phyloP scores from a whole-genome alignment of 1,139 yeast species.

The Yamadazyma sp. region DNA sequence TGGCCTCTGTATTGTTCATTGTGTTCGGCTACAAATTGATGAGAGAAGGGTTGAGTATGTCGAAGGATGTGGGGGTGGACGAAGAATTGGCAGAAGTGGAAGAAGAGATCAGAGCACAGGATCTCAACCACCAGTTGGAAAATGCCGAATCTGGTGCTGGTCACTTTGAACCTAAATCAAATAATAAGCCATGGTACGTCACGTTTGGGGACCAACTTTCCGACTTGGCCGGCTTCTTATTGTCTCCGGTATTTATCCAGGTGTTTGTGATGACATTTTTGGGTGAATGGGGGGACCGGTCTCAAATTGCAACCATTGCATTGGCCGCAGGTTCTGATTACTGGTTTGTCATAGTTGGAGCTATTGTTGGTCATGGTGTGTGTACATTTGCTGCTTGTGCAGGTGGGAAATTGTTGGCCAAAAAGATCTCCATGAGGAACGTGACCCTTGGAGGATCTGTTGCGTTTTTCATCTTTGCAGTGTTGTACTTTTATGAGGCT shows the following conservation, averaged over 20 bases:
- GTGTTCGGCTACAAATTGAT: constrained; percentile 80
- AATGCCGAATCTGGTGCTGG: constrained; percentile 55
- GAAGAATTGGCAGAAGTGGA: constrained; percentile 97
- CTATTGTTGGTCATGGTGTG: constrained; percentile 84
- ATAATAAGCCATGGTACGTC: constrained; percentile 23
- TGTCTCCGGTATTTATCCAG: constrained; percentile 92
- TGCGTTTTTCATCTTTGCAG: constrained; percentile 80
- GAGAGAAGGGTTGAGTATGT: constrained; percentile 80
- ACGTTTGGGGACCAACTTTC: constrained; percentile 35
- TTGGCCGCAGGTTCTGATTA: constrained; percentile 97
- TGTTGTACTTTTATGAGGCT: constrained; percentile 76
- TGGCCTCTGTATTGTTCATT: constrained; percentile 78
- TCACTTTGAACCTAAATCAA: constrained; percentile 9
- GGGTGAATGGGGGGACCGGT: constrained; percentile 99
- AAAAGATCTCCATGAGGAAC: constrained; percentile 85
- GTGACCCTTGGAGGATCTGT: constrained; percentile 89
- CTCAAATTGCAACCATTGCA: constrained; percentile 96
- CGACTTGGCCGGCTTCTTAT: constrained; percentile 58
- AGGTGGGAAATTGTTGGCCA: constrained; percentile 89
- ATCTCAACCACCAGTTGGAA: constrained; percentile 51
- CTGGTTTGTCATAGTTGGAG: constrained; percentile 87
- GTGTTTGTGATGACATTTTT: constrained; percentile 93
- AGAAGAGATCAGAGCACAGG: constrained; percentile 76
- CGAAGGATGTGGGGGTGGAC: constrained; percentile 80
- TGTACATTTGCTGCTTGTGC: constrained; percentile 92